phyloP scores from a whole-genome alignment of 768 basidiomycete genomes.

The Artomyces pyxidatus region DNA sequence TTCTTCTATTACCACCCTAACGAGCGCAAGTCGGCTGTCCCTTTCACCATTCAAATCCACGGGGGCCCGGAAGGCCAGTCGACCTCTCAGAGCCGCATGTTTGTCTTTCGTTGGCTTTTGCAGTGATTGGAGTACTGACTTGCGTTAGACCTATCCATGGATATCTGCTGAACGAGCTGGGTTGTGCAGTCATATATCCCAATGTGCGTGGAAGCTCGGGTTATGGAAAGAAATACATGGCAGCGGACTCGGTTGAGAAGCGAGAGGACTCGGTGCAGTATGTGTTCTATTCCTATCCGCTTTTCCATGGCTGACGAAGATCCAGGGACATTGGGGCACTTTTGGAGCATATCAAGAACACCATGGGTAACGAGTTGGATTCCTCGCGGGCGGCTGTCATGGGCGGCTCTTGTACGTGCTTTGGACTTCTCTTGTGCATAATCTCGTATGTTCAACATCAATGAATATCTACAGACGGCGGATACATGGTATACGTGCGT shows the following conservation, averaged over 20 bases:
- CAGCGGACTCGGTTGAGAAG: constrained; percentile 33
- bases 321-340: constrained; percentile 32
- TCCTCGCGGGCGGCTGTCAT: constrained; percentile 32
- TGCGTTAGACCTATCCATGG: constrained; percentile 24
- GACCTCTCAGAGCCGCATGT: constrained; percentile 27
- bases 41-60: constrained; percentile 31
- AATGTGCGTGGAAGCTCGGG: constrained; percentile 36
- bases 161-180: constrained; percentile 35
- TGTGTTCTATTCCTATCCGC: neutral
- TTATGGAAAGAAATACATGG: constrained; percentile 33
- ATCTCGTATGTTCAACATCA: neutral
- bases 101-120: constrained; percentile 12
- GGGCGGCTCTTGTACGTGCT: constrained; percentile 31
- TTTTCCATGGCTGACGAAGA: too few relatives aligned
- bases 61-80: constrained; percentile 33
- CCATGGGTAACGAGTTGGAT: constrained; percentile 27
- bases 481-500: constrained; percentile 13
- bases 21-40: constrained; percentile 19
- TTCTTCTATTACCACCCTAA: constrained; percentile 35
- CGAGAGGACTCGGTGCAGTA: constrained; percentile 37
- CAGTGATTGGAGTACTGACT: too few relatives aligned
- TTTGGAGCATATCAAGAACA: constrained; percentile 27
- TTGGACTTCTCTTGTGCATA: neutral
- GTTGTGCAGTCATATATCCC: constrained; percentile 34
- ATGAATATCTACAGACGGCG: constrained; percentile 4